Conservation (phyloP, 139 green algal genomes). For the Coelastrella sp. region DNA sequence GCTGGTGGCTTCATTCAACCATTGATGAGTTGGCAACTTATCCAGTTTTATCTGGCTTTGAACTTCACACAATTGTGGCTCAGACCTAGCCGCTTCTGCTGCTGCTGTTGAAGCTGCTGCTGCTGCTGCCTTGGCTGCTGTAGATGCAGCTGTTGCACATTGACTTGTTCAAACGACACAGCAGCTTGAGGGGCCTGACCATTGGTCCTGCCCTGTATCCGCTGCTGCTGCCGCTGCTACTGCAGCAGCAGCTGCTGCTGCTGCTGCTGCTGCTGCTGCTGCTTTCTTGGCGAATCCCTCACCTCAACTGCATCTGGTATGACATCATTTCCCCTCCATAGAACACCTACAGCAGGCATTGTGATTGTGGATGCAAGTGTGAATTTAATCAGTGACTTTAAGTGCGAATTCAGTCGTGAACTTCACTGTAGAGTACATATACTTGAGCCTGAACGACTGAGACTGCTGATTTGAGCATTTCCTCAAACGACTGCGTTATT, state of each 20-base stretch:
- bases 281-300: not conserved
- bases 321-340: slow-evolving; percentile 66
- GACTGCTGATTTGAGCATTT: too few species aligned
- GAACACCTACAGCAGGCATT: slow-evolving; percentile 53
- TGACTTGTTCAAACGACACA: too few species aligned
- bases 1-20: not conserved
- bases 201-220: too few species aligned
- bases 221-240: not conserved
- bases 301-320: slow-evolving; percentile 54
- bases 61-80: too few species aligned
- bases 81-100: not conserved
- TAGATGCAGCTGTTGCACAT: not conserved
- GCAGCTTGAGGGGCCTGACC: too few species aligned
- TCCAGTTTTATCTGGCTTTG: too few species aligned
- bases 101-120: not conserved
- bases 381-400: not conserved
- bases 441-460: too few species aligned
- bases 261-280: not conserved
- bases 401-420: not conserved
- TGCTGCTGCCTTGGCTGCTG: not conserved
- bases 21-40: too few species aligned
- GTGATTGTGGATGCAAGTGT: too few species aligned
- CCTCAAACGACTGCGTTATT: too few species aligned
- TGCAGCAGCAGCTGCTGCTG: not conserved
- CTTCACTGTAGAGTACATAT: too few species aligned